A percentile compares a stretch with the other conserved stretches of the same genome.
Evolutionary conservation across 1,284 basidiomycete genomes (phyloP).

Genomic region (Ustilago tritici): DNA sequence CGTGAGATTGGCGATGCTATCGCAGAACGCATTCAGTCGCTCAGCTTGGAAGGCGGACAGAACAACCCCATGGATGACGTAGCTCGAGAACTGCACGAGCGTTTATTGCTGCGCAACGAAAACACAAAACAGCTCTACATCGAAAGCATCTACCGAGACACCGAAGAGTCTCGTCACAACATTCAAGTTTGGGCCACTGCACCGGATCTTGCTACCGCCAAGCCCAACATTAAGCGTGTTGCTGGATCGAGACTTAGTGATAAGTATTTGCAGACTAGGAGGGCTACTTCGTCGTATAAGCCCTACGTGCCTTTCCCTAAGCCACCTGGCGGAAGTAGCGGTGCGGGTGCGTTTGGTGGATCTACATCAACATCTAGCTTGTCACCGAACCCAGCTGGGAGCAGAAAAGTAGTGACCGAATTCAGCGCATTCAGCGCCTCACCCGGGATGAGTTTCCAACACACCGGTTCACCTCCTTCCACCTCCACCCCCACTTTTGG

Average conservation of each 20-base stretch:
- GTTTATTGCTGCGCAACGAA: conserved; percentile 89
- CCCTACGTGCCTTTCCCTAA: conserved; percentile 54
- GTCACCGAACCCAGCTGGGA: conserved; percentile 20
- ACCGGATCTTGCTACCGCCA: conserved; percentile 79
- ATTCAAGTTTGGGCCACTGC: conserved; percentile 86
- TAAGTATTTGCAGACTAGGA: conserved; percentile 61
- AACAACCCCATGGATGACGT: conserved; percentile 84
- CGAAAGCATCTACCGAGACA: conserved; percentile 82
- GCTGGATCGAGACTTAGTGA: conserved; percentile 64
- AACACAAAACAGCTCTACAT: conserved; percentile 96
- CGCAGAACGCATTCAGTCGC: conserved; percentile 86
- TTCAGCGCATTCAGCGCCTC: conserved; percentile 62
- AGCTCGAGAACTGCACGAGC: conserved; percentile 90
- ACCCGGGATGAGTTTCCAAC: conserved; percentile 60
- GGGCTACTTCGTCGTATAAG: conserved; percentile 55
- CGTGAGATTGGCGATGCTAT: conserved; percentile 93
- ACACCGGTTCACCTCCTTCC: conserved; percentile 44
- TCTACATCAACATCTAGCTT: conserved; percentile 1
- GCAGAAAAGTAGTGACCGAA: conserved; percentile 56
- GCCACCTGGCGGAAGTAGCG: conserved; percentile 22
- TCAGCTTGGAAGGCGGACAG: conserved; percentile 77
- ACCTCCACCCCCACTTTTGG: conserved; percentile 20
- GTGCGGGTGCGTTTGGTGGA: conserved; percentile 16
- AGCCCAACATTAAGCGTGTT: conserved; percentile 81
- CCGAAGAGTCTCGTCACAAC: conserved; percentile 84